Conservation (phyloP, 106 monocot species). For the Gastrodia elata region DNA sequence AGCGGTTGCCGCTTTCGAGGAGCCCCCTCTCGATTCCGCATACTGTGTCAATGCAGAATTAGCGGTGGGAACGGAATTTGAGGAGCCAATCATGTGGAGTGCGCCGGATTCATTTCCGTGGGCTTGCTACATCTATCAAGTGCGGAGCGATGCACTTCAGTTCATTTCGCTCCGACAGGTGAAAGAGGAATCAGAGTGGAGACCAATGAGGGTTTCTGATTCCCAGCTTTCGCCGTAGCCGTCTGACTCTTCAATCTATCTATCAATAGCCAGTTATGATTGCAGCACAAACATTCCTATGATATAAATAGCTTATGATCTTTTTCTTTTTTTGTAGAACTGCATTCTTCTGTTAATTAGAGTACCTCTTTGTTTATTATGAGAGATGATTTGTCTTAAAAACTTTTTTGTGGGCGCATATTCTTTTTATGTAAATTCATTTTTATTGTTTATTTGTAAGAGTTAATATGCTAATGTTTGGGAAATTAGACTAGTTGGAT, state of each 20-base stretch:
- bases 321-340: too few species aligned
- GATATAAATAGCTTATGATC: too few species aligned
- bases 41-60: conserved; percentile 55
- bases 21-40: conserved; percentile 40
- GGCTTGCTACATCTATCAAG: conserved; percentile 83
- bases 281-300: too few species aligned
- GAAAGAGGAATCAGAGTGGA: conserved; percentile 66
- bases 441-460: too few species aligned
- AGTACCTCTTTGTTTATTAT: too few species aligned
- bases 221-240: background rate
- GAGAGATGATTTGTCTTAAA: too few species aligned
- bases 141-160: conserved; percentile 77
- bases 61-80: conserved; percentile 48
- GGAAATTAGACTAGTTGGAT: too few species aligned
- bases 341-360: too few species aligned
- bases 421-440: too few species aligned
- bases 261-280: too few species aligned
- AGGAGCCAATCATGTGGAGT: conserved; percentile 66
- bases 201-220: conserved; percentile 49
- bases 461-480: too few species aligned
- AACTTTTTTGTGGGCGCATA: too few species aligned
- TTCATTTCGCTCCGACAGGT: conserved; percentile 56
- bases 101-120: conserved; percentile 82
- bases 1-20: conserved; percentile 57
- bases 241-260: conserved; percentile 2